Evolutionary conservation across 108 stramenopile species (phyloP).

Genomic region (Cyclostephanos tholiformis): DNA sequence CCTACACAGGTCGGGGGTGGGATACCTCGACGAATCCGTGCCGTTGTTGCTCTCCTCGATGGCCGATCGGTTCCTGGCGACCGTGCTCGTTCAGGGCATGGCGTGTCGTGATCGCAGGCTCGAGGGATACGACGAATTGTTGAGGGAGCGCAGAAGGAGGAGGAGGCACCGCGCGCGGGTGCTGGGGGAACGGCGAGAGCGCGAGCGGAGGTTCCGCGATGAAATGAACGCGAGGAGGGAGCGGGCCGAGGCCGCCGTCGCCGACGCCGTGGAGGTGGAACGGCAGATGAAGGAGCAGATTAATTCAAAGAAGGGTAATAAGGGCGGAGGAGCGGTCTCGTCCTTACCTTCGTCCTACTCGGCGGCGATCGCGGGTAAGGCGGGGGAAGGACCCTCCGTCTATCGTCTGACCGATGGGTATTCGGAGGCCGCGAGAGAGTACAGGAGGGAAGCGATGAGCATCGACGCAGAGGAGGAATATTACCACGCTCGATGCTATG

Average conservation of each 20-base stretch:
- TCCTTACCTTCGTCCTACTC: not conserved
- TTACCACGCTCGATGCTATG: conserved; percentile 80
- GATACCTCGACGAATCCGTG: conserved; percentile 78
- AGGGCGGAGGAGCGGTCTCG: conserved; percentile 10
- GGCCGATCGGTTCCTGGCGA: conserved; percentile 84
- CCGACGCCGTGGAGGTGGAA: conserved; percentile 9
- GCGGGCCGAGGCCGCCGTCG: conserved; percentile 29
- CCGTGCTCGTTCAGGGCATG: conserved; percentile 75
- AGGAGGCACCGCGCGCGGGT: conserved; percentile 54
- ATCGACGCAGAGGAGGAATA: conserved; percentile 68
- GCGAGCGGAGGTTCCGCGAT: conserved; percentile 54
- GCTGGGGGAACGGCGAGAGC: conserved; percentile 47
- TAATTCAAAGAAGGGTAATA: conserved; percentile 42
- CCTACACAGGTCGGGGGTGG: conserved; percentile 77
- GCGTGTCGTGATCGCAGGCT: conserved; percentile 84
- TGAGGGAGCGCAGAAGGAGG: conserved; percentile 48
- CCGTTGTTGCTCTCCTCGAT: conserved; percentile 68
- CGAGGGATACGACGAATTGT: conserved; percentile 64
- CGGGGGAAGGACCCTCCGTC: not conserved
- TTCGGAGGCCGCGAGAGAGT: conserved; percentile 28
- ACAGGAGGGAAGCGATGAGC: conserved; percentile 44
- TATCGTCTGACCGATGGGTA: conserved; percentile 25
- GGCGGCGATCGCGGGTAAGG: conserved; percentile 19
- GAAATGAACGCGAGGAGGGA: conserved; percentile 41
- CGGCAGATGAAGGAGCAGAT: conserved; percentile 8